Evolutionary conservation across 2,329 filamentous ascomycete genomes (phyloP), one percentile per base, ranked within the genome.

Genomic region (Tolypocladium amazonense): DNA sequence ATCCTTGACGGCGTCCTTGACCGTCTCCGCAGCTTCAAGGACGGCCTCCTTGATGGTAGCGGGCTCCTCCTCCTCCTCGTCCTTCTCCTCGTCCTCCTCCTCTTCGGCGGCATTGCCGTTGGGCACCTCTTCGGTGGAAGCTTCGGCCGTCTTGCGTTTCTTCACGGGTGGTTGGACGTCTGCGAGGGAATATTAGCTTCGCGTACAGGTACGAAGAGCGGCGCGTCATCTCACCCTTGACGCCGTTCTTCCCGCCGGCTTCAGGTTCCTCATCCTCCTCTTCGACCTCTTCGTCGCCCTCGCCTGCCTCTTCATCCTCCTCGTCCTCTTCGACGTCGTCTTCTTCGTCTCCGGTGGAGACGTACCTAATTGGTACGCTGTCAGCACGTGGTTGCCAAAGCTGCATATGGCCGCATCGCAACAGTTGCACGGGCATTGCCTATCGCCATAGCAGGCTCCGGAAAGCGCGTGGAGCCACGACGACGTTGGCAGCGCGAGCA

Each of bases 131-230:
- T 69, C 68, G 25, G 62, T 68, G 27, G 69, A 65, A 33, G 69
- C 69, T 30, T 71, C 66, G 59, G 65, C 70, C 33, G 77, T 79
- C 76, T 80, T 82, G 66, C 74, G 75, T 72, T 80, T 81, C 74
- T 82, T 82, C 60, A 75, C 76, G 43, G 79, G 79, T 56, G 77
- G 78, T 58, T 74, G 73, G 61, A 73, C 69, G 58, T 70, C 72
- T 76, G 63, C 12, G 35, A 2, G 14, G 15, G 25, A 25, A 43
- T 55, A 23, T 54, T 23, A 54, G 50, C 50, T 23, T 54, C 20
- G 50, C 20, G 30, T 23, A 1, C 9, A 8, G 5, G 6, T 8
- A 11, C 50, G 12, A 2, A 23, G 30, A 14, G 30, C 11, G 7
- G 50, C 50, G 50, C 18, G 11, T 9, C 33, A 23, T 64, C 72